Conservation (phyloP, 2,329 filamentous ascomycete genomes). For the Trichoderma sp. region DNA sequence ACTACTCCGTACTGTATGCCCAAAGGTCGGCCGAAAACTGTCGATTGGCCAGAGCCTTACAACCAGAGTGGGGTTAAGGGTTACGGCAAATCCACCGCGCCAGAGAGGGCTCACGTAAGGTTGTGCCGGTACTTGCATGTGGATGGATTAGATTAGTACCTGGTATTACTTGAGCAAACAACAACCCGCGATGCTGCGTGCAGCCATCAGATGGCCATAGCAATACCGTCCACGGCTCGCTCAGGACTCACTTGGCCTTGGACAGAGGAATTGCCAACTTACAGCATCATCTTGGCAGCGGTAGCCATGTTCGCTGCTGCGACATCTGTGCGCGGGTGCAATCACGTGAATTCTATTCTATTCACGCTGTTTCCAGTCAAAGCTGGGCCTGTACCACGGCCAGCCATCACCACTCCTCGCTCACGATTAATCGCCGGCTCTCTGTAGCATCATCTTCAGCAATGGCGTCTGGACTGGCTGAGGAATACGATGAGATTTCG, state of each 20-base stretch:
- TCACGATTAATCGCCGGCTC: not conserved
- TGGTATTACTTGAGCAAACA: not conserved
- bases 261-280: not conserved
- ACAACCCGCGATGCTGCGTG: not conserved
- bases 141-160: too few relatives aligned
- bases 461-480: not conserved
- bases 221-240: not conserved
- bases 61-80: too few relatives aligned
- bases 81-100: too few relatives aligned
- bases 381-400: not conserved
- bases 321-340: not conserved
- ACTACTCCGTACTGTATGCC: too few relatives aligned
- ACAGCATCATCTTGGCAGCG: not conserved
- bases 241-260: not conserved
- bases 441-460: not conserved
- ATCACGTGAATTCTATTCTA: not conserved
- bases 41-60: too few relatives aligned
- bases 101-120: too few relatives aligned
- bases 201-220: not conserved
- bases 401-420: not conserved
- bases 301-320: not conserved
- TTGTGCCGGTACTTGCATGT: too few relatives aligned
- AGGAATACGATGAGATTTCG: conserved; percentile 29
- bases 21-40: too few relatives aligned
- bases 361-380: not conserved